Evolutionary conservation across 2,329 filamentous ascomycete genomes (phyloP).

Genomic region (Neofusicoccum ribis): DNA sequence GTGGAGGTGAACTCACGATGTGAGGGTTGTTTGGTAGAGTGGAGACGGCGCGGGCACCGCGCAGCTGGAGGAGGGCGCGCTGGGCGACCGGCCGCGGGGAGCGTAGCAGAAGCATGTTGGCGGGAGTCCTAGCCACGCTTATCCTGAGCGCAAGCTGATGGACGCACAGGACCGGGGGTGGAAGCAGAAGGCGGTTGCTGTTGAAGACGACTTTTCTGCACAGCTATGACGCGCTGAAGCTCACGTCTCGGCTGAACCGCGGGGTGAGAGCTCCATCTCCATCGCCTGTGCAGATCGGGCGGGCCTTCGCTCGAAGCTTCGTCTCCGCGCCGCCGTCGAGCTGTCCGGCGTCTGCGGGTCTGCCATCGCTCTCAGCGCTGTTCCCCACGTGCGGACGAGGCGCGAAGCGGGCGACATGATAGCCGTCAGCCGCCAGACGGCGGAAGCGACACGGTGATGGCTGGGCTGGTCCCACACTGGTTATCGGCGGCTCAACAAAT

Average conservation of each 20-base stretch:
- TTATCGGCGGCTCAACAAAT: constrained; percentile 16
- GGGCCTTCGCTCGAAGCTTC: background rate
- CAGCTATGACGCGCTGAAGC: constrained; percentile 11
- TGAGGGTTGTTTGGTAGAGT: constrained; percentile 48
- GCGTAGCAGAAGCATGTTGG: constrained; percentile 12
- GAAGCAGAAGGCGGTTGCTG: background rate
- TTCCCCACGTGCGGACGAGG: too few species aligned
- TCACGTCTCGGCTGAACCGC: background rate
- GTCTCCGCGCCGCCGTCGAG: too few species aligned
- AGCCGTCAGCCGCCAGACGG: too few species aligned
- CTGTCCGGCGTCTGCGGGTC: background rate
- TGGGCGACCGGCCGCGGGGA: constrained; percentile 5
- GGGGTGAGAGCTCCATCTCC: background rate
- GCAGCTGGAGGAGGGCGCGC: background rate
- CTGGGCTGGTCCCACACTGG: background rate
- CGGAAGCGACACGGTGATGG: background rate
- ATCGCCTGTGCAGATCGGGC: background rate
- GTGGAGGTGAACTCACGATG: constrained; percentile 31
- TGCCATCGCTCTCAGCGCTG: background rate
- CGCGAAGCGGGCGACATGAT: too few species aligned
- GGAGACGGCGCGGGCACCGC: constrained; percentile 28
- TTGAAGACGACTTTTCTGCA: background rate
- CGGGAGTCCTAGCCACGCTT: background rate
- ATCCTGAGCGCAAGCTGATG: background rate
- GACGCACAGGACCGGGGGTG: background rate